Evolutionary conservation across 495 filamentous ascomycete species (phyloP).

Genomic region (Rostrohypoxylon terebratum): DNA sequence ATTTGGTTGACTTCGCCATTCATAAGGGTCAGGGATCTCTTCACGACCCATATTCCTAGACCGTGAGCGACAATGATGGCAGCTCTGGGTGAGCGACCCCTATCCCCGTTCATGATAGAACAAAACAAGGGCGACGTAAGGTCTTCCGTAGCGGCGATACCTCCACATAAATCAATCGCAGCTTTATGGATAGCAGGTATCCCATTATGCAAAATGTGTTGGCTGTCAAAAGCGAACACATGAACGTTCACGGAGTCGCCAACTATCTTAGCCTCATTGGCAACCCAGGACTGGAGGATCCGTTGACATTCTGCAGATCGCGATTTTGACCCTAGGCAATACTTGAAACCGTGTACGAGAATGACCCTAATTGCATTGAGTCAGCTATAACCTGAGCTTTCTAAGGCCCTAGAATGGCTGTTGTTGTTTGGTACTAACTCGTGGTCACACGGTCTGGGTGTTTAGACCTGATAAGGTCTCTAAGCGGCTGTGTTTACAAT

Average conservation of each 20-base stretch:
- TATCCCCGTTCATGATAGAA: neutral
- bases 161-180: neutral
- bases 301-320: slow-evolving; percentile 9
- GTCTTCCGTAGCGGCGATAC: slow-evolving; percentile 10
- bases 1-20: neutral
- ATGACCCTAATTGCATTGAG: slow-evolving; percentile 14
- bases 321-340: neutral
- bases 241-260: slow-evolving; percentile 19
- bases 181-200: neutral
- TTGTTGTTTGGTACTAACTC: neutral
- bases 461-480: neutral
- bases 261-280: neutral
- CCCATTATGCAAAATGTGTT: slow-evolving; percentile 18
- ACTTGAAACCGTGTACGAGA: slow-evolving; percentile 37
- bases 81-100: neutral
- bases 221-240: slow-evolving; percentile 21
- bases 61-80: slow-evolving; percentile 34
- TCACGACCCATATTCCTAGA: slow-evolving; percentile 34
- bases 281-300: slow-evolving; percentile 26
- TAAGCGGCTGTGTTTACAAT: neutral
- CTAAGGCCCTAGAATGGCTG: neutral
- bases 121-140: slow-evolving; percentile 14
- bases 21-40: slow-evolving; percentile 7
- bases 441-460: neutral
- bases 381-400: neutral